These are phyloP conservation scores for Tetrapisispora pingtungensis DNA, from an alignment of 805 yeast genomes.

Conservation along the genomic window DNA sequence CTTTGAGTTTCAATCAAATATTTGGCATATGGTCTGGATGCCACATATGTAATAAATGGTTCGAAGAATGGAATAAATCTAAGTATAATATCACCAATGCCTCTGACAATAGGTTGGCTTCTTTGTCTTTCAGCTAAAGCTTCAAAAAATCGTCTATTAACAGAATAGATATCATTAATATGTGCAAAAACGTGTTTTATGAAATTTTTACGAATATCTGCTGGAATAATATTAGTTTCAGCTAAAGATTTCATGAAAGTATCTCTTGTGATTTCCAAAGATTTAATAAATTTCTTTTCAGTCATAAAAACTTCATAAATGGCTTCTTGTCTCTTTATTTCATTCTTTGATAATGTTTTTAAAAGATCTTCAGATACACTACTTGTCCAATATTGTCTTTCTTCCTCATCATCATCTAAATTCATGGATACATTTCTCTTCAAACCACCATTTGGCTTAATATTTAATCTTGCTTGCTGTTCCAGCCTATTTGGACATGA, in stretches of 20 bases:
- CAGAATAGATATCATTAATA: conserved; percentile 73
- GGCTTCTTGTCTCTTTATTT: conserved; percentile 87
- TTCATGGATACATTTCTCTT: conserved; percentile 44
- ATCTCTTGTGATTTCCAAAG: conserved; percentile 84
- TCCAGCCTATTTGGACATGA: conserved; percentile 94
- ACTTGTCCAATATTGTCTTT: conserved; percentile 85
- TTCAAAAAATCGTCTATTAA: conserved; percentile 79
- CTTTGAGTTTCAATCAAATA: conserved; percentile 92
- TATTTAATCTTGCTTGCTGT: conserved; percentile 85
- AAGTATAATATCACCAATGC: conserved; percentile 78
- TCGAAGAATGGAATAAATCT: conserved; percentile 81
- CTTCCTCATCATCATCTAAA: conserved; percentile 41
- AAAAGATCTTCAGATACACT: conserved; percentile 75
- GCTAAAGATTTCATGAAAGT: conserved; percentile 88
- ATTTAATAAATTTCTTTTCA: conserved; percentile 91
- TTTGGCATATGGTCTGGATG: conserved; percentile 89
- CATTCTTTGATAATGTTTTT: conserved; percentile 70
- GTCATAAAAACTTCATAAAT: conserved; percentile 90
- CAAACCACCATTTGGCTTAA: conserved; percentile 81
- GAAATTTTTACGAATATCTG: conserved; percentile 80
- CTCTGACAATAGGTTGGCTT: conserved; percentile 71
- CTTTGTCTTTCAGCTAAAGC: conserved; percentile 82
- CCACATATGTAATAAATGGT: conserved; percentile 88
- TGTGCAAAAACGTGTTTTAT: conserved; percentile 87
- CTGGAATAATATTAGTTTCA: conserved; percentile 79